These are phyloP conservation scores for Sphenostylis stenocarpa DNA, from an alignment of 306 rosid species.

Conservation along the genomic window DNA sequence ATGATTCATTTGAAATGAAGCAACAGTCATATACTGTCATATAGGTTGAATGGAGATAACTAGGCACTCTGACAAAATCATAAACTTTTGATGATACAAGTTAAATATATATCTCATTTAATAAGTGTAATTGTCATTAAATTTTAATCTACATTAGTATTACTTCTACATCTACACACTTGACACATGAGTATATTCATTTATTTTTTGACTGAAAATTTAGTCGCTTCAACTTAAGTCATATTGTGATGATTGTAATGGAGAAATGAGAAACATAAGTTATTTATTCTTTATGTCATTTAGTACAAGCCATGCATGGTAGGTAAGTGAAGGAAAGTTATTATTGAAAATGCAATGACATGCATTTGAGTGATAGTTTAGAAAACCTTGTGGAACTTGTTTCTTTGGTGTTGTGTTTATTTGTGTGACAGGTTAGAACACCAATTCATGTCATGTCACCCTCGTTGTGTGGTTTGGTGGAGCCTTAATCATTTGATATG, in stretches of 20 bases:
- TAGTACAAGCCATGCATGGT: slow-evolving; percentile 22
- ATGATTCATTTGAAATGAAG: not conserved
- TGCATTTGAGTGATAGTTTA: slow-evolving; percentile 27
- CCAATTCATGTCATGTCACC: slow-evolving; percentile 54
- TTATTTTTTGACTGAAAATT: not conserved
- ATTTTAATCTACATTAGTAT: no score
- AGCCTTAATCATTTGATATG: slow-evolving; percentile 49
- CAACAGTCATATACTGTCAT: not conserved
- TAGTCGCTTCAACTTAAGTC: no score
- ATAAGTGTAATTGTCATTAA: no score
- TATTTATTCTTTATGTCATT: not conserved
- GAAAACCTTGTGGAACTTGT: not conserved
- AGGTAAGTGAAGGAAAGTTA: slow-evolving; percentile 17
- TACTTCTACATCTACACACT: no score
- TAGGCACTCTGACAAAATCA: not conserved
- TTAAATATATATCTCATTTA: no score
- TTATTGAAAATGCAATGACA: slow-evolving; percentile 24
- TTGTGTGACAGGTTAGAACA: slow-evolving; percentile 31
- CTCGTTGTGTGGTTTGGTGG: slow-evolving; percentile 49
- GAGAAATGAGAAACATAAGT: not conserved
- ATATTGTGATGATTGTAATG: not conserved
- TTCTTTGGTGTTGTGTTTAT: not conserved
- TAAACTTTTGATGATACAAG: not conserved
- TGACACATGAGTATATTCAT: not conserved
- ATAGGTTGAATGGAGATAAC: no score